These are phyloP conservation scores for Leishmania mexicana DNA, from an alignment of 208 protist genomes.

Conservation along the genomic window DNA sequence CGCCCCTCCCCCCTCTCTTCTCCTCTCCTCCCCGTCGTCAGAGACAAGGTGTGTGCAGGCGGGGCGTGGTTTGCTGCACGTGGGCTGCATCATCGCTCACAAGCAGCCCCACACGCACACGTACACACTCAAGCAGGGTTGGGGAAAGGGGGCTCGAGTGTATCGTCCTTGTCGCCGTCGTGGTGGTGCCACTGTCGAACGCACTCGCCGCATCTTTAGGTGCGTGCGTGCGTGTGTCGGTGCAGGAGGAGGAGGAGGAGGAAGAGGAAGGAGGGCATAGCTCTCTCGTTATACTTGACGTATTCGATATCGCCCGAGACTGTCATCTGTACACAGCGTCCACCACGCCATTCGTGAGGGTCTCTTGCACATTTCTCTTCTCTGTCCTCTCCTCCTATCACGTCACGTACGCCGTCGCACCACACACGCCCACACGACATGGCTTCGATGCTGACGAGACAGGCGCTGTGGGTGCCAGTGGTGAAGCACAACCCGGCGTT, in stretches of 20 bases:
- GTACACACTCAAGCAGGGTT: background rate
- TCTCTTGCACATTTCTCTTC: background rate
- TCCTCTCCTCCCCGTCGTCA: background rate
- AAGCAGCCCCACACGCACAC: background rate
- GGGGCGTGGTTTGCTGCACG: background rate
- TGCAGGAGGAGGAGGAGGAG: background rate
- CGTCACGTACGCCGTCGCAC: background rate
- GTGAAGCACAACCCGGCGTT: slow-evolving; percentile 55
- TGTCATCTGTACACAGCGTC: background rate
- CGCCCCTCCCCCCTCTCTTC: background rate
- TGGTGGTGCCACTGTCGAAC: background rate
- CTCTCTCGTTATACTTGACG: background rate
- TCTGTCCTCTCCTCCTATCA: slow-evolving; percentile 2
- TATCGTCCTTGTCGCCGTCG: background rate
- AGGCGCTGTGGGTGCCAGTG: slow-evolving; percentile 65
- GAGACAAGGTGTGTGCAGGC: background rate
- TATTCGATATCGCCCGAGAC: background rate
- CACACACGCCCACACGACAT: background rate
- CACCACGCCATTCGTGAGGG: background rate
- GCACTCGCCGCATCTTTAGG: background rate
- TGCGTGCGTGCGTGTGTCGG: too few relatives aligned
- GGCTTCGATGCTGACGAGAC: slow-evolving; percentile 50
- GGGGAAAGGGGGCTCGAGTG: background rate
- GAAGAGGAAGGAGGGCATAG: too few relatives aligned
- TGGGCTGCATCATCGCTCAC: background rate